Evolutionary conservation across 768 basidiomycete genomes (phyloP).

Genomic region (Russula sp.): DNA sequence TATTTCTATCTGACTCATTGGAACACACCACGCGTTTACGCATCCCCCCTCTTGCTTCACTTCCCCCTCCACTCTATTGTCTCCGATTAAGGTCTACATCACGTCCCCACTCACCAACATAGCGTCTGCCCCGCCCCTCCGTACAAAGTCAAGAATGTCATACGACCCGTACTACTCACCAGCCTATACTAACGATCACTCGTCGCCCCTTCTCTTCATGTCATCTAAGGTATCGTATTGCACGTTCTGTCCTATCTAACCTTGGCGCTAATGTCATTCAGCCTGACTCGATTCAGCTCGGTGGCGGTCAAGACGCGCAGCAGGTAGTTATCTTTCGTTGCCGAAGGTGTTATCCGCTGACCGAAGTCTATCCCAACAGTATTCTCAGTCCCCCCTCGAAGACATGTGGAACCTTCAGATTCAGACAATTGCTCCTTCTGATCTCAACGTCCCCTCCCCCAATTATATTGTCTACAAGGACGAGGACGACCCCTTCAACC

Average conservation of each 20-base stretch:
- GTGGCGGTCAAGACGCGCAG: conserved; percentile 19
- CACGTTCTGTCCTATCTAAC: neutral
- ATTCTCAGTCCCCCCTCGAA: conserved; percentile 4
- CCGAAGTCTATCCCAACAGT: neutral
- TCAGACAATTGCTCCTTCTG: conserved; percentile 4
- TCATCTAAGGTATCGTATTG: conserved; percentile 3
- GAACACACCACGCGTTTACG: conserved; percentile 2
- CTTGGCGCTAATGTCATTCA: conserved; percentile 13
- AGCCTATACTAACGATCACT: neutral
- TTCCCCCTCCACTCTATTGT: neutral
- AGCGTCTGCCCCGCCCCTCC: neutral
- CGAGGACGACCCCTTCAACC: neutral
- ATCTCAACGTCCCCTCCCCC: neutral
- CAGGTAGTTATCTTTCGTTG: conserved; percentile 16
- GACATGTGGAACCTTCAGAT: conserved; percentile 5
- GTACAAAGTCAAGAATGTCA: conserved; percentile 12
- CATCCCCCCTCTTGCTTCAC: neutral
- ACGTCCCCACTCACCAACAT: conserved; percentile 1
- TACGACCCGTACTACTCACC: neutral
- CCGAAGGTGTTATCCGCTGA: neutral
- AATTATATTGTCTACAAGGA: neutral
- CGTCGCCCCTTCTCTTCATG: conserved; percentile 15
- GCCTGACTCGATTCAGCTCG: conserved; percentile 19
- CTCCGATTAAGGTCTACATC: conserved; percentile 2
- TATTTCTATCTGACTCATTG: conserved; percentile 19